Conservation (phyloP, 768 basidiomycete genomes). For the Cystofilobasidium macerans region DNA sequence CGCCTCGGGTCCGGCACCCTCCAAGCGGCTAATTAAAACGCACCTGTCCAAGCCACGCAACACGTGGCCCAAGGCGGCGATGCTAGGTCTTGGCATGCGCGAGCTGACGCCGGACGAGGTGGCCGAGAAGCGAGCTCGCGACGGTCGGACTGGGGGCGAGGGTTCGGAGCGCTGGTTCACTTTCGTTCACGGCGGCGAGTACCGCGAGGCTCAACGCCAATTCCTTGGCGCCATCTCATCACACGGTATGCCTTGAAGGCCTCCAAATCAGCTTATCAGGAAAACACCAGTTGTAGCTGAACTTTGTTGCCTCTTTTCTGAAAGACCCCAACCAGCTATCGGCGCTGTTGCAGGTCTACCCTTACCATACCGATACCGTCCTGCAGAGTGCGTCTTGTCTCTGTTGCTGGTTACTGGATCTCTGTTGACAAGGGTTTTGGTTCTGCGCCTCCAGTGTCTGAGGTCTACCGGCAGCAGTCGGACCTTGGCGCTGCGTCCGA, state of each 20-base stretch:
- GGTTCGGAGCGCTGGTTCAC: slow-evolving; percentile 74
- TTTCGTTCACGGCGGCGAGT: slow-evolving; percentile 71
- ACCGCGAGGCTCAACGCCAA: slow-evolving; percentile 64
- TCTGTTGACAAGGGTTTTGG: too few species aligned
- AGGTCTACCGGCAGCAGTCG: slow-evolving; percentile 36
- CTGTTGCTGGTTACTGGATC: not conserved
- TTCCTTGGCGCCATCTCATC: slow-evolving; percentile 72
- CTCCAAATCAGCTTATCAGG: too few species aligned
- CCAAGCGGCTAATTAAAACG: slow-evolving; percentile 42
- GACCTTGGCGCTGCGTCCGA: slow-evolving; percentile 77
- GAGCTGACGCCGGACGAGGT: slow-evolving; percentile 50
- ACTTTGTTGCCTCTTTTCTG: not conserved
- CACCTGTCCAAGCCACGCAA: slow-evolving; percentile 65
- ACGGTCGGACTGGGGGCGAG: slow-evolving; percentile 23
- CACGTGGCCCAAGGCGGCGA: slow-evolving; percentile 54
- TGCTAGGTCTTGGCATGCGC: slow-evolving; percentile 56
- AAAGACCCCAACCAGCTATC: slow-evolving; percentile 49
- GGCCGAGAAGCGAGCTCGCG: slow-evolving; percentile 38
- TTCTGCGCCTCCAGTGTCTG: slow-evolving; percentile 6
- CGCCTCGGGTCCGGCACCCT: slow-evolving; percentile 26
- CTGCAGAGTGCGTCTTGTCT: slow-evolving; percentile 45
- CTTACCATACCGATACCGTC: slow-evolving; percentile 88
- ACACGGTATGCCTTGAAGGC: slow-evolving; percentile 48
- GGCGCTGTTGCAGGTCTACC: slow-evolving; percentile 60
- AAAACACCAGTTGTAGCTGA: not conserved